Evolutionary conservation across 2,329 filamentous ascomycete genomes (phyloP).

Genomic region (Cladosporium sp.): DNA sequence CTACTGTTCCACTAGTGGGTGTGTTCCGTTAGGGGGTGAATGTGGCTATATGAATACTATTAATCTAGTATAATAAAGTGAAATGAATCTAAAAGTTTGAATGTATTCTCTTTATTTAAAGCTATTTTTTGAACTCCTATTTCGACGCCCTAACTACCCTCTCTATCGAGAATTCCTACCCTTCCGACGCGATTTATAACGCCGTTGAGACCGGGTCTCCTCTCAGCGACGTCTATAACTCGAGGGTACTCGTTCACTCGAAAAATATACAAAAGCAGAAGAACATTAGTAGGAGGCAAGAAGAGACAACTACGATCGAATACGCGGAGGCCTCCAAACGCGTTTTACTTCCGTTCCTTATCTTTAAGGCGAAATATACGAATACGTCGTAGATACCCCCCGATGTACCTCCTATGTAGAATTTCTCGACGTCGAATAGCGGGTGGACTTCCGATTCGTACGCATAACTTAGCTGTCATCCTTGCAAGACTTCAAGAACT

Average conservation of each 20-base stretch:
- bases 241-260: constrained; percentile 2
- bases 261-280: too few species aligned
- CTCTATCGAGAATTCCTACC: neutral
- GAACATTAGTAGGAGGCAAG: constrained; percentile 12
- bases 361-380: constrained; percentile 11
- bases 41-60: too few species aligned
- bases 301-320: constrained; percentile 16
- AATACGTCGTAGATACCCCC: constrained; percentile 9
- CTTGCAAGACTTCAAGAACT: too few species aligned
- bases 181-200: neutral
- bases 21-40: too few species aligned
- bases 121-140: too few species aligned
- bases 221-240: constrained; percentile 2
- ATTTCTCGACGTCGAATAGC: constrained; percentile 1
- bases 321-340: constrained; percentile 9
- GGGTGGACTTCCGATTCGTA: constrained; percentile 3
- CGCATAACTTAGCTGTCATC: too few species aligned
- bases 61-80: too few species aligned
- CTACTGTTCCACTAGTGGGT: too few species aligned
- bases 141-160: constrained; percentile 5
- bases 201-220: neutral
- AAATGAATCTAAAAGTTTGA: too few species aligned
- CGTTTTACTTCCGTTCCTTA: constrained; percentile 11
- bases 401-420: neutral
- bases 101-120: too few species aligned